phyloP scores from a whole-genome alignment of 2,329 filamentous ascomycete species.

The Hortaea werneckii region DNA sequence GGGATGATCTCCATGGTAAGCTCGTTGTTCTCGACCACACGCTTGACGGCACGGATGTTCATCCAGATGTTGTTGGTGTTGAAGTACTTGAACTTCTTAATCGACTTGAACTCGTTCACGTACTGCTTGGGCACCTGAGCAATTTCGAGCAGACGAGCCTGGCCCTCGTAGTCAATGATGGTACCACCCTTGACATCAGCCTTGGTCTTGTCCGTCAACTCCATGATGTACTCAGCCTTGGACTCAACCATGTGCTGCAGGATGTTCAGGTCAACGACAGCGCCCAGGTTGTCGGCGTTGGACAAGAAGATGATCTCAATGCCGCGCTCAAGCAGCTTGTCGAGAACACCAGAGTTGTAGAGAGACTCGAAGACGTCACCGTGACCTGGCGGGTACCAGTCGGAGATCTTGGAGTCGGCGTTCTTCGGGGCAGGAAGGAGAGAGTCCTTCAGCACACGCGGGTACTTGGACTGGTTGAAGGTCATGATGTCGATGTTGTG shows the following conservation, averaged over 20 bases:
- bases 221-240: constrained; percentile 98
- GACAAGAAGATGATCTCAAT: constrained; percentile 98
- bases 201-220: constrained; percentile 99
- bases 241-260: constrained; percentile 99
- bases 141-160: constrained; percentile 92
- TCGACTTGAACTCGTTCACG: constrained; percentile 99
- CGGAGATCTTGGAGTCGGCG: constrained; percentile 75
- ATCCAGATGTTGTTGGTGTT: constrained; percentile 99
- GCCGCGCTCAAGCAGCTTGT: constrained; percentile 88
- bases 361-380: constrained; percentile 99
- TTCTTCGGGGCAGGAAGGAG: constrained; percentile 89
- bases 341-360: constrained; percentile 97
- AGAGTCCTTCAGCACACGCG: constrained; percentile 96
- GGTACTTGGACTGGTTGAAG: constrained; percentile 99
- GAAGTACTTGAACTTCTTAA: constrained; percentile 99
- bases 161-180: constrained; percentile 98
- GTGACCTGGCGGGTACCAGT: constrained; percentile 98
- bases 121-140: constrained; percentile 99
- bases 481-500: constrained; percentile 99
- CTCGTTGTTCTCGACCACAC: constrained; percentile 96
- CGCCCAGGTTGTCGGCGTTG: constrained; percentile 97
- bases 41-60: constrained; percentile 95
- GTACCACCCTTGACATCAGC: constrained; percentile 99
- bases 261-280: constrained; percentile 94
- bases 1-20: constrained; percentile 99